These are phyloP conservation scores for Atalantia buxifolia DNA, from an alignment of 345 rosid species.

Conservation along the genomic window DNA sequence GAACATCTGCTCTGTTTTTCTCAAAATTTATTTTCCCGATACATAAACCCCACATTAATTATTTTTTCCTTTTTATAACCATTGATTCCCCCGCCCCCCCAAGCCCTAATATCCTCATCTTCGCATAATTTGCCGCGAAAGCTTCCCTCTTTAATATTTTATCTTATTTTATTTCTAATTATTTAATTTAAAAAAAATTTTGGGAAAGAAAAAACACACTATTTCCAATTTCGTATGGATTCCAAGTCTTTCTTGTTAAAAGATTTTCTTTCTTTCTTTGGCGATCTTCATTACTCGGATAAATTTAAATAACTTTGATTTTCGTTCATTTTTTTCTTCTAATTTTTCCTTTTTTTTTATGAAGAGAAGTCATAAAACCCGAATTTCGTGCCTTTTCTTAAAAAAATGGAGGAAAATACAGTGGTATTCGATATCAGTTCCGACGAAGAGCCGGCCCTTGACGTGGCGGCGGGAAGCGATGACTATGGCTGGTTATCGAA, in stretches of 20 bases:
- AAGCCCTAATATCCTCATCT: not conserved
- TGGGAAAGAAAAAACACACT: too few species aligned
- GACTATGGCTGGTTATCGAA: slow-evolving; percentile 39
- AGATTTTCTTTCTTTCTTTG: not conserved
- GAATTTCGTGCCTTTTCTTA: not conserved
- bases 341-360: not conserved
- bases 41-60: too few species aligned
- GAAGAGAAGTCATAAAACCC: not conserved
- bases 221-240: not conserved
- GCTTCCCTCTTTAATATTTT: not conserved
- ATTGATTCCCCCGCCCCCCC: too few species aligned
- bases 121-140: not conserved
- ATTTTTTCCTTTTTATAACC: not conserved
- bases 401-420: slow-evolving; percentile 18
- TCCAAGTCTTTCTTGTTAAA: not conserved
- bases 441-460: slow-evolving; percentile 44
- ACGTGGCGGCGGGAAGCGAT: slow-evolving; percentile 24
- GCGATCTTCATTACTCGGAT: not conserved
- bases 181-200: too few species aligned
- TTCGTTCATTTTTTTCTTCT: not conserved
- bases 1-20: not conserved
- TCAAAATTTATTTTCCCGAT: not conserved
- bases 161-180: not conserved
- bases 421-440: slow-evolving; percentile 53
- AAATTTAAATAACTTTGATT: not conserved